Conservation (phyloP, 208 protist species). For the Leishmania aethiopica region DNA sequence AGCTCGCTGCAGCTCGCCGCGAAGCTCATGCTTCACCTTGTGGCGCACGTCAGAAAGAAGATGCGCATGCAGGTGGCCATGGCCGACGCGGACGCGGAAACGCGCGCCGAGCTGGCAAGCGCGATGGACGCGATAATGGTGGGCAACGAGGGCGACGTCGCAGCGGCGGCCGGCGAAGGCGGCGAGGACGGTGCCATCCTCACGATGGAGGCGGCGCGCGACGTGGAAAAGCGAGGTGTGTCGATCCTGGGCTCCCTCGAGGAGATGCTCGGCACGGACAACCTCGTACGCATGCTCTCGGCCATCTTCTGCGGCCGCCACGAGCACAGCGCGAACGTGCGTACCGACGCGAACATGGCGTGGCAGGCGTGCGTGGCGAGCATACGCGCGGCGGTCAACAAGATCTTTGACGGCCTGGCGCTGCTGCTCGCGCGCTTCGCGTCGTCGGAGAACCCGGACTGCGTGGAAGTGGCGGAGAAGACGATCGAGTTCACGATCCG, state of each 20-base stretch:
- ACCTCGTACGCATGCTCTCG: slow-evolving; percentile 72
- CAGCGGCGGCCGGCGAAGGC: slow-evolving; percentile 5
- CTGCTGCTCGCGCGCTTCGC: slow-evolving; percentile 74
- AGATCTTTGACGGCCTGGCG: slow-evolving; percentile 87
- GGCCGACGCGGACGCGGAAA: slow-evolving; percentile 39
- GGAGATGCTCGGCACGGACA: slow-evolving; percentile 75
- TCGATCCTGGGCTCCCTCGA: slow-evolving; percentile 86
- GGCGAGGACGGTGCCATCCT: slow-evolving; percentile 39
- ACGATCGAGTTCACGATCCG: slow-evolving; percentile 91
- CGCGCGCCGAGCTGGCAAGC: slow-evolving; percentile 30
- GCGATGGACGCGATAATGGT: slow-evolving; percentile 11
- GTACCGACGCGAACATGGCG: slow-evolving; percentile 80
- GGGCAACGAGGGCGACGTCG: slow-evolving; percentile 1
- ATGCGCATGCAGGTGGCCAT: slow-evolving; percentile 77
- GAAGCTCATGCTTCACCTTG: slow-evolving; percentile 91
- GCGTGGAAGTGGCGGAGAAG: slow-evolving; percentile 78
- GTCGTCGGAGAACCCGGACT: slow-evolving; percentile 83
- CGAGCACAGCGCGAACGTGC: slow-evolving; percentile 80
- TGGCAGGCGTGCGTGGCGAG: slow-evolving; percentile 91
- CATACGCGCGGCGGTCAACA: slow-evolving; percentile 81
- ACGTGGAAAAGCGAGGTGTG: slow-evolving; percentile 87
- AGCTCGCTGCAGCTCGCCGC: slow-evolving; percentile 89
- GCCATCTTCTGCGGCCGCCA: slow-evolving; percentile 87
- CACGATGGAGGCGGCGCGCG: slow-evolving; percentile 80
- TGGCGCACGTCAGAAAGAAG: slow-evolving; percentile 84